Evolutionary conservation across 345 rosid species (phyloP).

Genomic region (Pseudoturritis turrita): DNA sequence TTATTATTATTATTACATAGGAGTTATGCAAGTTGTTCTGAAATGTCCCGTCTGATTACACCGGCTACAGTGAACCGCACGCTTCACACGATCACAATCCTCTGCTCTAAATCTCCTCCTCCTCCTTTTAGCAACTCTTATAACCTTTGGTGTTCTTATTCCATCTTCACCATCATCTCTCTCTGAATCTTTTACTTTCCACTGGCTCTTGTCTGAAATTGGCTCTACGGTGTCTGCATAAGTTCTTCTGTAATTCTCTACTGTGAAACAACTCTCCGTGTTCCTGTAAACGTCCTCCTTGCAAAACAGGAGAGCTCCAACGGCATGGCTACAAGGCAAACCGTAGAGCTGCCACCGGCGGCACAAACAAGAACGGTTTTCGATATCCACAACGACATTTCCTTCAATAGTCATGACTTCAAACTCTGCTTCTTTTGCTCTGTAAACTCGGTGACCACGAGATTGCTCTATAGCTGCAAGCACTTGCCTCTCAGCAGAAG

Average conservation of each 20-base stretch:
- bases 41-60: conserved; percentile 96
- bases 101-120: conserved; percentile 59
- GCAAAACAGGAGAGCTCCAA: conserved; percentile 74
- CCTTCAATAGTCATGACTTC: conserved; percentile 74
- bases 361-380: conserved; percentile 68
- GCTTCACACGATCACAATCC: conserved; percentile 59
- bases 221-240: conserved; percentile 77
- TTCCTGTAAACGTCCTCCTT: conserved; percentile 67
- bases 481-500: conserved; percentile 68
- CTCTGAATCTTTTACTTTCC: conserved; percentile 49
- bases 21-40: conserved; percentile 90
- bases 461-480: conserved; percentile 62
- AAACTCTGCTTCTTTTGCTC: conserved; percentile 68
- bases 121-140: conserved; percentile 54
- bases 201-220: conserved; percentile 66
- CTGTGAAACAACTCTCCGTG: conserved; percentile 74
- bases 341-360: conserved; percentile 76
- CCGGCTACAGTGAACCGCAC: conserved; percentile 83
- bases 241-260: conserved; percentile 69
- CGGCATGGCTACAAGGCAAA: conserved; percentile 84
- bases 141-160: conserved; percentile 64
- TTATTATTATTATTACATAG: conserved; percentile 44
- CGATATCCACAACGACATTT: conserved; percentile 56
- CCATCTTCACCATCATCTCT: conserved; percentile 30
- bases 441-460: conserved; percentile 62